Percentiles rank a stretch among this genome's conserved stretches.
Evolutionary conservation across 139 green algal genomes (phyloP).

Genomic region (Mesotaenium endlicherianum): DNA sequence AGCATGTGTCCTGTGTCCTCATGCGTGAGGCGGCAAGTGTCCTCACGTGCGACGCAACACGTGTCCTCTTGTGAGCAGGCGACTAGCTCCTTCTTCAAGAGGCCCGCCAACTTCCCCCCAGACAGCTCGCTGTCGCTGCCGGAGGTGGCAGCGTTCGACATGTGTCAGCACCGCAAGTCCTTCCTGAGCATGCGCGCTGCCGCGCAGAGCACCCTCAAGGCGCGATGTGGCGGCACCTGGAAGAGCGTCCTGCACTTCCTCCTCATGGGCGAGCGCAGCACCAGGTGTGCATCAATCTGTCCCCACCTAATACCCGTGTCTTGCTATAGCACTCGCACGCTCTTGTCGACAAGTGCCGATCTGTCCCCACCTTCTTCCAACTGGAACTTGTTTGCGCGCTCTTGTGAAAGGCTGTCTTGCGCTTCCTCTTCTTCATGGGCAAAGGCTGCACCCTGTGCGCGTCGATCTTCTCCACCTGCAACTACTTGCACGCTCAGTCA

Average conservation of each 20-base stretch:
- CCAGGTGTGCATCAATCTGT: no score
- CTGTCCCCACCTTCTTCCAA: background rate
- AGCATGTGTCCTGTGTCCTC: no score
- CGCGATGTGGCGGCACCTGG: constrained; percentile 32
- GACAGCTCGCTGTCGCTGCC: background rate
- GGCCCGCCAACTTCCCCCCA: background rate
- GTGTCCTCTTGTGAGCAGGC: background rate
- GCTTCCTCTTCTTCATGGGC: background rate
- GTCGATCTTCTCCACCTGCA: no score
- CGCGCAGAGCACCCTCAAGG: background rate
- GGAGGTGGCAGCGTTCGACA: constrained; percentile 40
- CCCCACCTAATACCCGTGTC: no score
- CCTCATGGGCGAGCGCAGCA: background rate
- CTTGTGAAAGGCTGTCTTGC: background rate
- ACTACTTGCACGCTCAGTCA: no score
- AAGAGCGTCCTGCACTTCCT: constrained; percentile 31
- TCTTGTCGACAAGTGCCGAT: background rate
- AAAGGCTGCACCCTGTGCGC: background rate
- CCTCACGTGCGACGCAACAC: background rate
- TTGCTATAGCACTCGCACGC: no score
- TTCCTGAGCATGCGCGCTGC: constrained; percentile 12
- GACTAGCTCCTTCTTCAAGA: constrained; percentile 8
- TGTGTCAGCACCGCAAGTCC: background rate
- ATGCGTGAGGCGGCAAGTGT: no score
- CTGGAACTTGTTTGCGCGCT: background rate